Conservation (phyloP, 2,329 filamentous ascomycete species). For the Colletotrichum spinosum region DNA sequence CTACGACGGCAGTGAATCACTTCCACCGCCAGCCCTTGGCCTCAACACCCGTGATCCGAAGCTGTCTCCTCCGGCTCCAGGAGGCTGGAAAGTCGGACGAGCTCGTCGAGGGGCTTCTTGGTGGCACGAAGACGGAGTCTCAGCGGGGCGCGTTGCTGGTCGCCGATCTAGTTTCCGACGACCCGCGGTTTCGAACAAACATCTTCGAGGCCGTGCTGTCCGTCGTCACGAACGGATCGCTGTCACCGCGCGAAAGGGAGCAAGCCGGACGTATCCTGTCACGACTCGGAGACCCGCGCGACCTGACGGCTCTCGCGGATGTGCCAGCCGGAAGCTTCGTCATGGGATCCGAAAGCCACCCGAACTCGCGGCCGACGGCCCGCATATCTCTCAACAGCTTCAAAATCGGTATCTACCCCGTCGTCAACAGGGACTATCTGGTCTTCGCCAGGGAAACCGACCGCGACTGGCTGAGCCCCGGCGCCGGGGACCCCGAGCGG, state of each 20-base stretch:
- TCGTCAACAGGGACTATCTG: conserved; percentile 9
- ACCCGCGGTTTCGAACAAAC: neutral
- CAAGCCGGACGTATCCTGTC: conserved; percentile 18
- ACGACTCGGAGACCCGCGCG: conserved; percentile 14
- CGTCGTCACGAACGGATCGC: neutral
- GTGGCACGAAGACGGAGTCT: neutral
- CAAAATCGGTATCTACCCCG: conserved; percentile 17
- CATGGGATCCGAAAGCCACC: conserved; percentile 26
- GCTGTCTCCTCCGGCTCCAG: conserved; percentile 1
- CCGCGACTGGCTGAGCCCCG: conserved; percentile 17
- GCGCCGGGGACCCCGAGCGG: conserved; percentile 3
- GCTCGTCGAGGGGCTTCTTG: conserved; percentile 3
- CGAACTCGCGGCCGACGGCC: conserved; percentile 7
- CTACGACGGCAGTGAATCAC: neutral
- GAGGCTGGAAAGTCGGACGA: neutral
- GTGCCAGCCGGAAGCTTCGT: conserved; percentile 13
- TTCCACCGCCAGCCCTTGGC: neutral
- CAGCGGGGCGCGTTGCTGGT: conserved; percentile 13
- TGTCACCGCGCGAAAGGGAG: neutral
- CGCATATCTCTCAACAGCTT: neutral
- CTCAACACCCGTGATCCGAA: neutral
- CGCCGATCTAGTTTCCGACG: neutral
- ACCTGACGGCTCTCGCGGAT: conserved; percentile 8
- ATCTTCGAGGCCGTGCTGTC: neutral
- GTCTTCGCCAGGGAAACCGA: conserved; percentile 2